Evolutionary conservation across 2,329 filamentous ascomycete genomes (phyloP), one percentile per base, ranked within the genome.

Genomic region (Aspergillus alliaceus): DNA sequence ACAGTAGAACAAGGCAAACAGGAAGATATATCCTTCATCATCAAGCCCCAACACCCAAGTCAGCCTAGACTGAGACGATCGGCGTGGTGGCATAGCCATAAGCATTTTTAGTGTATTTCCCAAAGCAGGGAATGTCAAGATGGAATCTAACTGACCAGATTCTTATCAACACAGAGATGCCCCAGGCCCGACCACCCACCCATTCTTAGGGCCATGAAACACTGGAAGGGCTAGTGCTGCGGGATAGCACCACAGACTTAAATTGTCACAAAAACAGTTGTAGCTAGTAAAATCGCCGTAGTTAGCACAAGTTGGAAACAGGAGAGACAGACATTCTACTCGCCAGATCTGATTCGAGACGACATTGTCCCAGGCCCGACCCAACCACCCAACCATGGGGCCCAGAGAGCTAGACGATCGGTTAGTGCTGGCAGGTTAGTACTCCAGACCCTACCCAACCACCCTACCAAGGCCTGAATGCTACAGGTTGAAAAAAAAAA

Each of bases 141-240:
- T 15, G 15, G 32, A 48, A 15, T 22, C 18, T 40, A 11, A 24
- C 37, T 40, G 20, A 40, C 20, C 11, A 40, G 20, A 40, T 40
- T 40, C 11, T 24, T 18, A 48, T 27, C 46, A 20, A 48, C 15
- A n/a, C 34, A 29, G 18, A 12, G 44, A 40, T 49, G 35, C 22
- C 56, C 56, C 56, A 58, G 52, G 52, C 56, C 56, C 52, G 27
- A 52, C 56, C 56, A 55, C 48, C 52, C 48, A 56, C 54, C 54
- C 51, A 34, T 22, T 40, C 51, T 32, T 2, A 12, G 48, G 32
- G 32, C 34, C 29, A 12, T 15, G 35, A 52, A 9, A 20, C n/a
- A n/a, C 50, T 37, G 42, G 49, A 39, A 14, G n/a, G 24, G 6
- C 15, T 27, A 29, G 9, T 27, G 24, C 24, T 46, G 7, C 9